phyloP scores from a whole-genome alignment of 805 yeast genomes.

The Myxozyma monticola region DNA sequence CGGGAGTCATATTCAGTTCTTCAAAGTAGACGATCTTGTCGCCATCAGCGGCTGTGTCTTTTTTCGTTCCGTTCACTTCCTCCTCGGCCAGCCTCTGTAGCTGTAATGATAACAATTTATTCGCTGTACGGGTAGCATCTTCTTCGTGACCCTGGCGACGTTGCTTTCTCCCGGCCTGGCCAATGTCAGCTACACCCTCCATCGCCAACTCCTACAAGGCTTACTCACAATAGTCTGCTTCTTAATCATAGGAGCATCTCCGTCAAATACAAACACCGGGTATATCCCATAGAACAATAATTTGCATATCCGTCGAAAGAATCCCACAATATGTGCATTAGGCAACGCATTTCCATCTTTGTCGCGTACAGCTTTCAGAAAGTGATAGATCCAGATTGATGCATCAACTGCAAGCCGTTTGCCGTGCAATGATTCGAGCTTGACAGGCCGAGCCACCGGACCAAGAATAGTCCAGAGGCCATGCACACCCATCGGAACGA shows the following conservation, averaged over 20 bases:
- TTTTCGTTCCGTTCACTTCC: constrained; percentile 15
- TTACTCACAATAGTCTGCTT: constrained; percentile 60
- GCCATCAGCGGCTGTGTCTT: constrained; percentile 10
- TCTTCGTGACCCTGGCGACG: constrained; percentile 73
- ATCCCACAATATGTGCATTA: constrained; percentile 91
- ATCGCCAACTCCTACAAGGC: too few species aligned
- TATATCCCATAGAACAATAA: constrained; percentile 78
- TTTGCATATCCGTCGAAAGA: constrained; percentile 90
- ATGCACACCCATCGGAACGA: constrained; percentile 99
- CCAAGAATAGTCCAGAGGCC: constrained; percentile 90
- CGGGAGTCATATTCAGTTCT: constrained; percentile 19
- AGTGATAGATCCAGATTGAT: constrained; percentile 97
- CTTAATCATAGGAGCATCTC: constrained; percentile 87
- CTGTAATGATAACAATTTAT: constrained; percentile 74
- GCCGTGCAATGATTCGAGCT: constrained; percentile 78
- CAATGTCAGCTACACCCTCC: not conserved
- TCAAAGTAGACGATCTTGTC: constrained; percentile 21
- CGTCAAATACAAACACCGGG: constrained; percentile 93
- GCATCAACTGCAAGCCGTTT: constrained; percentile 92
- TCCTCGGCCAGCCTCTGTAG: constrained; percentile 58
- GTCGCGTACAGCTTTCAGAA: constrained; percentile 90
- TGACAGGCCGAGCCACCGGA: constrained; percentile 86
- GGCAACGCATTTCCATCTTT: constrained; percentile 72
- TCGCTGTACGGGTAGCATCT: constrained; percentile 72
- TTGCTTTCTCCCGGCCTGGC: constrained; percentile 57